Conservation (phyloP, 1,139 yeast genomes). For the Hyphopichia pseudoburtonii region DNA sequence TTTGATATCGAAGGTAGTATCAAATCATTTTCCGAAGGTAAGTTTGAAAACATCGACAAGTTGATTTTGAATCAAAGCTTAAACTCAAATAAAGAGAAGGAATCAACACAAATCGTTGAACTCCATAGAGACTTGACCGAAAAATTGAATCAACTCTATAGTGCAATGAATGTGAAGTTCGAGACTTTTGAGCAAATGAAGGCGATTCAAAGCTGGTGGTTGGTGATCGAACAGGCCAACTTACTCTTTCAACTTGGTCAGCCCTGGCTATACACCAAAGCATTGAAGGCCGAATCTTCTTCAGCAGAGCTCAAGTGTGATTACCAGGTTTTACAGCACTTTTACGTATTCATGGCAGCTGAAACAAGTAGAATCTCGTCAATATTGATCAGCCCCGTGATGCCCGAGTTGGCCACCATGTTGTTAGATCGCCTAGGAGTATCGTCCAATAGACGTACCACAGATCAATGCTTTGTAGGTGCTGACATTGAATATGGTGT, state of each 20-base stretch:
- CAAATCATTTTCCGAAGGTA: conserved; percentile 15
- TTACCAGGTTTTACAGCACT: conserved; percentile 39
- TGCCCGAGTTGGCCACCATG: conserved; percentile 59
- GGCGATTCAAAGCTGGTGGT: conserved; percentile 67
- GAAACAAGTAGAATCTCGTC: conserved; percentile 72
- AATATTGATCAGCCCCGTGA: conserved; percentile 66
- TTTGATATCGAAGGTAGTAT: conserved; percentile 59
- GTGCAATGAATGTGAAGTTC: conserved; percentile 43
- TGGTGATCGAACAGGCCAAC: conserved; percentile 61
- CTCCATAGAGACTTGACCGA: conserved; percentile 18
- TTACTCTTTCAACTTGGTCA: conserved; percentile 55
- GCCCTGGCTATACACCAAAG: conserved; percentile 54
- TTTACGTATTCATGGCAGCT: conserved; percentile 61
- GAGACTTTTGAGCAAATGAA: conserved; percentile 52
- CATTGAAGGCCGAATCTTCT: conserved; percentile 30
- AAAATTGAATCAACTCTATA: conserved; percentile 20
- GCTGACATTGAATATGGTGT: conserved; percentile 22
- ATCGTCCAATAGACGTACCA: conserved; percentile 32
- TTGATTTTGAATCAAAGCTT: conserved; percentile 11
- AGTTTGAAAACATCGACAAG: conserved; percentile 24
- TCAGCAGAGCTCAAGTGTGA: conserved; percentile 11
- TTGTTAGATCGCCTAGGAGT: conserved; percentile 71
- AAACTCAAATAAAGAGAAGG: neutral
- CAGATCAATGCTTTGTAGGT: conserved; percentile 41
- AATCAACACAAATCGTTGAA: conserved; percentile 13